Evolutionary conservation across 192 early-diverging fungal species (phyloP).

Genomic region (Backusella westeae): DNA sequence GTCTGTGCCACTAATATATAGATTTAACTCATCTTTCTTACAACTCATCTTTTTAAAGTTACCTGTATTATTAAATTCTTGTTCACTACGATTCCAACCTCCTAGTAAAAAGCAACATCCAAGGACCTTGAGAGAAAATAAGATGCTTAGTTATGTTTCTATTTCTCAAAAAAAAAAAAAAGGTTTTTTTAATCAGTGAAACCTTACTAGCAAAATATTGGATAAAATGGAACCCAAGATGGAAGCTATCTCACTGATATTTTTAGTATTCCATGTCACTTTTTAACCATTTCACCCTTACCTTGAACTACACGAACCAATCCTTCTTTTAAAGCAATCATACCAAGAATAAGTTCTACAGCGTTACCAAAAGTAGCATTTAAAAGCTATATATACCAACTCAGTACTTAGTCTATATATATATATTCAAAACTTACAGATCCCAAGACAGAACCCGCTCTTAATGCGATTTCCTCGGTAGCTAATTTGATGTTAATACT

Average conservation of each 20-base stretch:
- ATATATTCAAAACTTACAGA: conserved; percentile 17
- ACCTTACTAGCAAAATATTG: conserved; percentile 80
- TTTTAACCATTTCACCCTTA: not conserved
- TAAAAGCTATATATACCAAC: conserved; percentile 12
- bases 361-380: conserved; percentile 65
- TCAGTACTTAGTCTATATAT: too few relatives aligned
- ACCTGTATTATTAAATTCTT: conserved; percentile 64
- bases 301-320: conserved; percentile 65
- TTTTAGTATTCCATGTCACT: not conserved
- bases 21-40: not conserved
- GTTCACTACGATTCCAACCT: conserved; percentile 64
- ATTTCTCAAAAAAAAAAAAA: not conserved
- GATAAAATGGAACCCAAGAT: conserved; percentile 90
- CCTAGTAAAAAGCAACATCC: conserved; percentile 88
- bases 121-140: conserved; percentile 38
- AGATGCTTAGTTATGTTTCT: not conserved
- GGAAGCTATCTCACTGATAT: conserved; percentile 44
- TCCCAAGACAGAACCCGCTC: conserved; percentile 35
- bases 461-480: conserved; percentile 71
- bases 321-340: conserved; percentile 61
- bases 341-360: conserved; percentile 81
- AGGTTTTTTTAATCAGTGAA: not conserved
- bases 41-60: not conserved
- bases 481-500: conserved; percentile 30
- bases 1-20: conserved; percentile 58